These are phyloP conservation scores for Piloderma croceum DNA, from an alignment of 768 basidiomycete genomes.

Conservation along the genomic window DNA sequence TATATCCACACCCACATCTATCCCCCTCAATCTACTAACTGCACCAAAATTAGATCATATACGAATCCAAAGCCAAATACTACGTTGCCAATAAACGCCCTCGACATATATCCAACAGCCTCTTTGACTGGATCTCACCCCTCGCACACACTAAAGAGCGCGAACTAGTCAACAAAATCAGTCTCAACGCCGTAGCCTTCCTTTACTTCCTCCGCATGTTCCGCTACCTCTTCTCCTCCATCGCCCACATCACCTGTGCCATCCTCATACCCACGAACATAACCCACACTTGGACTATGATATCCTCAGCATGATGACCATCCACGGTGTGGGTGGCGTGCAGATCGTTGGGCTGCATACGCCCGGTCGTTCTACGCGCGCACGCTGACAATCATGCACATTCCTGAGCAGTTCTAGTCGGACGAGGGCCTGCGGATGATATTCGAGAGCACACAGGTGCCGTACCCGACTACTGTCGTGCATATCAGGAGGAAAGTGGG, in stretches of 20 bases:
- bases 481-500: slow-evolving; percentile 85
- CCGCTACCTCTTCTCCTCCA: slow-evolving; percentile 65
- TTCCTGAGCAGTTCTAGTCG: slow-evolving; percentile 67
- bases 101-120: slow-evolving; percentile 73
- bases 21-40: no score
- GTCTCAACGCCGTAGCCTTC: slow-evolving; percentile 90
- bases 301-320: slow-evolving; percentile 72
- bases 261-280: slow-evolving; percentile 85
- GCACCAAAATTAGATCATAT: slow-evolving; percentile 59
- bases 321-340: slow-evolving; percentile 70
- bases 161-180: slow-evolving; percentile 80
- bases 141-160: slow-evolving; percentile 79
- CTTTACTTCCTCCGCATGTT: slow-evolving; percentile 87
- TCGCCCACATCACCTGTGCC: slow-evolving; percentile 60
- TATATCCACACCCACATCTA: no score
- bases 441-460: slow-evolving; percentile 64
- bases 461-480: slow-evolving; percentile 87
- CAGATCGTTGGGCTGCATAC: slow-evolving; percentile 76
- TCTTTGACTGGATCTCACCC: slow-evolving; percentile 91
- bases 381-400: slow-evolving; percentile 80
- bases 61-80: slow-evolving; percentile 93
- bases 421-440: slow-evolving; percentile 82
- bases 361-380: slow-evolving; percentile 91
- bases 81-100: slow-evolving; percentile 72
- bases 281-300: slow-evolving; percentile 66